These are phyloP conservation scores for Cantharellus cinnabarinus DNA, from an alignment of 768 basidiomycete species.

Conservation along the genomic window DNA sequence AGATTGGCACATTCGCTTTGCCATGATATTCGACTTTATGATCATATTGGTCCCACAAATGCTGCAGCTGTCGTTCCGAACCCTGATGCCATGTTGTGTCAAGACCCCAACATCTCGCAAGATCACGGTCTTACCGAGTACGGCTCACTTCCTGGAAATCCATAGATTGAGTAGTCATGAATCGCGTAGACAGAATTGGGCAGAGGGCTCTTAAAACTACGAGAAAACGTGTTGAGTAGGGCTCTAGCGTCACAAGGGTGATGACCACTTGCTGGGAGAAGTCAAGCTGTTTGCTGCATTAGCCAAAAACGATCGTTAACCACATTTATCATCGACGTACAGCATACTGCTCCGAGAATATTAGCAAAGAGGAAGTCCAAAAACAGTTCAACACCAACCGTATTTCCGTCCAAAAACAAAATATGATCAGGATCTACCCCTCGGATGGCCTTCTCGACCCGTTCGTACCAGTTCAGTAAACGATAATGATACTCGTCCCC, in stretches of 20 bases:
- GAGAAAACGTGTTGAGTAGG: slow-evolving; percentile 38
- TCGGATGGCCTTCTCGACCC: slow-evolving; percentile 48
- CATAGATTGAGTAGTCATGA: slow-evolving; percentile 19
- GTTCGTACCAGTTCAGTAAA: slow-evolving; percentile 45
- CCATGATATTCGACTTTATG: slow-evolving; percentile 18
- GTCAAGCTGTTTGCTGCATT: neutral
- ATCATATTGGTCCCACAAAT: neutral
- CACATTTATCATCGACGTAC: neutral
- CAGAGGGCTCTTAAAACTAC: slow-evolving; percentile 6
- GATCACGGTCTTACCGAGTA: slow-evolving; percentile 11
- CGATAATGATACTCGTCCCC: slow-evolving; percentile 47
- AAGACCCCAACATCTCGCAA: slow-evolving; percentile 5
- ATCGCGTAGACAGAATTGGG: slow-evolving; percentile 19
- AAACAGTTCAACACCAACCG: slow-evolving; percentile 13
- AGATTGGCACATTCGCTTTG: slow-evolving; percentile 7
- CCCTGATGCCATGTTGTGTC: neutral
- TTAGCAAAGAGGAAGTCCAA: neutral
- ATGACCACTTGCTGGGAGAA: slow-evolving; percentile 5
- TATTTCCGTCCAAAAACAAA: slow-evolving; percentile 70
- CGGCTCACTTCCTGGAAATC: slow-evolving; percentile 14
- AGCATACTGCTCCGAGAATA: neutral
- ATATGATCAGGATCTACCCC: slow-evolving; percentile 45
- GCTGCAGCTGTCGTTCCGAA: too few species aligned
- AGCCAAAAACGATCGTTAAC: neutral
- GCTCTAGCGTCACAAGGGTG: too few species aligned